Evolutionary conservation across 805 yeast genomes (phyloP).

Genomic region (Tetrapisispora namnaoensis): DNA sequence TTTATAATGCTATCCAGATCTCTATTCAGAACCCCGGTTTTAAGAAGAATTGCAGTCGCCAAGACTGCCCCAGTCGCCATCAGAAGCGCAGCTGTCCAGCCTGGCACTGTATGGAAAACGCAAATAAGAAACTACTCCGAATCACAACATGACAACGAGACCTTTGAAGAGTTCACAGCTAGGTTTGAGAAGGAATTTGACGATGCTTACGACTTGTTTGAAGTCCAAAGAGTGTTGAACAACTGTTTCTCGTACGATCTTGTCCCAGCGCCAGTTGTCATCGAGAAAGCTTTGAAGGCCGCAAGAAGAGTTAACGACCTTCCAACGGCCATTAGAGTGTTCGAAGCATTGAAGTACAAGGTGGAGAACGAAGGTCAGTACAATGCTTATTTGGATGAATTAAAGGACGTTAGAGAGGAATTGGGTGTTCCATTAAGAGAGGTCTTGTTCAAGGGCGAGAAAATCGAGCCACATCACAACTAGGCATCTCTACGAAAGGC

Average conservation of each 20-base stretch:
- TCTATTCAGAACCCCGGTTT: constrained; percentile 9
- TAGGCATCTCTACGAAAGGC: neutral
- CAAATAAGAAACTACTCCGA: constrained; percentile 61
- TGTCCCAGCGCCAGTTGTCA: constrained; percentile 95
- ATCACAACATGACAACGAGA: constrained; percentile 70
- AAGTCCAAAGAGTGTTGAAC: constrained; percentile 90
- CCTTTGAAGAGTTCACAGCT: constrained; percentile 86
- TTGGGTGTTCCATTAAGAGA: constrained; percentile 90
- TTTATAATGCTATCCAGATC: constrained; percentile 12
- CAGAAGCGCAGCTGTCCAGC: neutral
- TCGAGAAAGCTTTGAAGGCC: constrained; percentile 92
- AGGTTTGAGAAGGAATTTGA: constrained; percentile 95
- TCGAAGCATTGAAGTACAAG: constrained; percentile 93
- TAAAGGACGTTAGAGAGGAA: constrained; percentile 83
- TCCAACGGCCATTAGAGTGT: constrained; percentile 97
- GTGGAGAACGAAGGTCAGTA: constrained; percentile 92
- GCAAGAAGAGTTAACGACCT: constrained; percentile 98
- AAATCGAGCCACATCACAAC: neutral
- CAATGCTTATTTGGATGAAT: constrained; percentile 90
- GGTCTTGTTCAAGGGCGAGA: constrained; percentile 47
- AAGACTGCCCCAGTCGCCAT: neutral
- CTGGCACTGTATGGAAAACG: neutral
- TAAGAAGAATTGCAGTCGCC: constrained; percentile 10
- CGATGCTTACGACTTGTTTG: constrained; percentile 79
- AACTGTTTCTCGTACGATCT: constrained; percentile 97